These are phyloP conservation scores for Arxiozyma slooffiae DNA, from an alignment of 1,139 yeast species.

Conservation along the genomic window DNA sequence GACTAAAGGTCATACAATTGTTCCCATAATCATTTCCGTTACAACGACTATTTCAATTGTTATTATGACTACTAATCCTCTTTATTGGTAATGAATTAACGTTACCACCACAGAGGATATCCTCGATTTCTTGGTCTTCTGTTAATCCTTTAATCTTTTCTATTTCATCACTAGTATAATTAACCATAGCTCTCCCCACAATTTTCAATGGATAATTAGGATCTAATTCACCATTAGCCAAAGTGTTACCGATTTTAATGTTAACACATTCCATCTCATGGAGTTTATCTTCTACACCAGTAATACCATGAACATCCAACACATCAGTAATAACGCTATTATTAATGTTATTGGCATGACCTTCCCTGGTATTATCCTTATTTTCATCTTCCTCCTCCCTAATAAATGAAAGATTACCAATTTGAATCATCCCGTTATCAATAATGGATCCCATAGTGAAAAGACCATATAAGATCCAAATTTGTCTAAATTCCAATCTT, in stretches of 20 bases:
- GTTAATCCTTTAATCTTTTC: conserved; percentile 62
- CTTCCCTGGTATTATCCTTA: conserved; percentile 35
- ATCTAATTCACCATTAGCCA: conserved; percentile 33
- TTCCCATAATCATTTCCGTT: conserved; percentile 40
- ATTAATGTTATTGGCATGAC: neutral
- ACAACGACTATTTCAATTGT: neutral
- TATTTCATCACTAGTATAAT: conserved; percentile 76
- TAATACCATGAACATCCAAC: conserved; percentile 53
- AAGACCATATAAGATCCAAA: conserved; percentile 89
- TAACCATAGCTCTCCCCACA: conserved; percentile 85
- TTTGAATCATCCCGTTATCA: conserved; percentile 1
- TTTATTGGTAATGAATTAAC: conserved; percentile 41
- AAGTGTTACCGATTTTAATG: conserved; percentile 45
- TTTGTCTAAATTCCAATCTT: conserved; percentile 63
- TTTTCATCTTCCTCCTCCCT: conserved; percentile 26
- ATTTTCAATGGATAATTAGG: conserved; percentile 39
- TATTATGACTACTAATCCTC: neutral
- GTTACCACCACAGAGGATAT: conserved; percentile 47
- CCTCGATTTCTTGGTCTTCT: conserved; percentile 64
- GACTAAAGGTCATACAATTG: neutral
- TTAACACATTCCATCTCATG: conserved; percentile 88
- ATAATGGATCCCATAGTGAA: conserved; percentile 69
- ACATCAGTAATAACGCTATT: conserved; percentile 39
- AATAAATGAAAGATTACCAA: neutral
- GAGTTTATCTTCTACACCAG: conserved; percentile 67